Evolutionary conservation across 345 rosid species (phyloP).

Genomic region (Eucalyptus fibrosa): DNA sequence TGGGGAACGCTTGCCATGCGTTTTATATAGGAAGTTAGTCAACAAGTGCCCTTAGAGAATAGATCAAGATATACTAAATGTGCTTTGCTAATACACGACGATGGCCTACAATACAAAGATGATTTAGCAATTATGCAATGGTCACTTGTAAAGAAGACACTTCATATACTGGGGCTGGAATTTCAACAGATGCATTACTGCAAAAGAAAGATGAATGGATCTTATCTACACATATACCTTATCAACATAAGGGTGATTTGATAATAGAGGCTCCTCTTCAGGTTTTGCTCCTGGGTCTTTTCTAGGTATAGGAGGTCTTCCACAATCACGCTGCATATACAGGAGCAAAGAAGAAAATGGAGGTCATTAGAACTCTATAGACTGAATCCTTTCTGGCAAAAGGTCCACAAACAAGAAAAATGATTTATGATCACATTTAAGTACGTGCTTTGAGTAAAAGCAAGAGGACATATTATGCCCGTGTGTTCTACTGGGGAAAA

Average conservation of each 20-base stretch:
- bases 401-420: not conserved
- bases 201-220: not conserved
- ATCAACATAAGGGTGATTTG: constrained; percentile 89
- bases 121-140: not conserved
- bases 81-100: not conserved
- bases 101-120: not conserved
- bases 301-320: constrained; percentile 87
- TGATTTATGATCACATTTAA: not conserved
- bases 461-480: not conserved
- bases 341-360: not conserved
- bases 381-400: not conserved
- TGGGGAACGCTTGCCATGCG: not conserved
- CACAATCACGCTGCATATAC: constrained; percentile 66
- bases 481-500: not conserved
- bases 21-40: not conserved
- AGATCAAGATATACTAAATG: not conserved
- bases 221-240: constrained; percentile 31
- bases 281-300: constrained; percentile 65
- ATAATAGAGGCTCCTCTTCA: constrained; percentile 72
- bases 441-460: not conserved
- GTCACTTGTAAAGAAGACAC: not conserved
- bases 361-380: not conserved
- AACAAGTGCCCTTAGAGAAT: not conserved
- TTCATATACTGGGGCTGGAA: not conserved
- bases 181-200: not conserved